phyloP scores from a whole-genome alignment of 176 grass and related monocot genomes.

The Raddia guianensis region DNA sequence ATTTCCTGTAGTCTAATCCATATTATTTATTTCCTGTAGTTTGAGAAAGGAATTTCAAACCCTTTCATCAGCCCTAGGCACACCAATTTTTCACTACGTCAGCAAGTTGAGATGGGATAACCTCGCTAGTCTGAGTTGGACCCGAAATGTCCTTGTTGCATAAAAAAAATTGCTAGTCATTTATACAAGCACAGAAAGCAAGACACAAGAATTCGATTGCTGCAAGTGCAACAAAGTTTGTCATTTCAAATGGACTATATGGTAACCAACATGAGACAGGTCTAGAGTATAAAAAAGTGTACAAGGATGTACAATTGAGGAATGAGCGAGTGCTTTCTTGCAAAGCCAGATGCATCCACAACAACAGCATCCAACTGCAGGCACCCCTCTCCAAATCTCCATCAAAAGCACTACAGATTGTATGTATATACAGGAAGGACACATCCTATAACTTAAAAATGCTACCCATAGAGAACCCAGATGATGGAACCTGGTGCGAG shows the following conservation, averaged over 20 bases:
- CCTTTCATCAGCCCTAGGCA: no score
- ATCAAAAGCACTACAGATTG: slow-evolving; percentile 38
- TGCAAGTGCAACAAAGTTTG: neutral
- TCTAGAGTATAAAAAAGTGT: slow-evolving; percentile 25
- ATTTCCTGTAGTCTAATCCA: no score
- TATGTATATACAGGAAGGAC: slow-evolving; percentile 55
- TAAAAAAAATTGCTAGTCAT: no score
- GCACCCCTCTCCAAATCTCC: slow-evolving; percentile 3
- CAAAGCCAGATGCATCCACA: slow-evolving; percentile 61
- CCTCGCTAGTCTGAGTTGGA: no score
- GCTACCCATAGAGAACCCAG: slow-evolving; percentile 24
- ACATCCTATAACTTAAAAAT: slow-evolving; percentile 39
- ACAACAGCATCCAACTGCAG: slow-evolving; percentile 53
- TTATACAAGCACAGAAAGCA: no score
- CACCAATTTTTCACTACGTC: no score
- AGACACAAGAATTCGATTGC: no score
- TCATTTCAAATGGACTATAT: neutral
- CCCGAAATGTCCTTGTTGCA: no score
- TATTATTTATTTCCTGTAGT: no score
- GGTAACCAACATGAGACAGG: slow-evolving; percentile 23
- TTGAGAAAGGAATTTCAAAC: no score
- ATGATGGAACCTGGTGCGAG: neutral
- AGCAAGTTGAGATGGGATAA: no score
- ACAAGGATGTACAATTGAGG: slow-evolving; percentile 12
- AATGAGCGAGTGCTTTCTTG: slow-evolving; percentile 36